phyloP scores from a whole-genome alignment of 169 alveolate species.

The Toxoplasma gondii region DNA sequence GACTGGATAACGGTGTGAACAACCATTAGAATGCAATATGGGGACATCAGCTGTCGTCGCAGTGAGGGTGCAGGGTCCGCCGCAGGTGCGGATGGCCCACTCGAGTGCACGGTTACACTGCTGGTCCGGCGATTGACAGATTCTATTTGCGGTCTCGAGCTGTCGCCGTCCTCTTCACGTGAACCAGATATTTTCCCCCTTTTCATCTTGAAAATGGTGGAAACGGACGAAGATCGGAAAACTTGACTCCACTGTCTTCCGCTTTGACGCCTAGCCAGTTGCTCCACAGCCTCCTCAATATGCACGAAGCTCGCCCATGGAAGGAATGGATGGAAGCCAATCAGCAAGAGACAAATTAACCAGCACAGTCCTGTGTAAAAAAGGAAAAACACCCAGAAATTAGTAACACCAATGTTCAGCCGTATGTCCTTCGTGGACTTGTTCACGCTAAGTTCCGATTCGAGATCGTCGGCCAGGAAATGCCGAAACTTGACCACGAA shows the following conservation, averaged over 20 bases:
- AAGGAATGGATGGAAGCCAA: conserved; percentile 55
- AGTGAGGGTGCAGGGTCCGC: not conserved
- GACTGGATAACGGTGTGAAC: conserved; percentile 53
- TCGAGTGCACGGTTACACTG: not conserved
- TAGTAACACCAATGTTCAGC: not conserved
- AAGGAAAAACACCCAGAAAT: not conserved
- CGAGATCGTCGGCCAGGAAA: not conserved
- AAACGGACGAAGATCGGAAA: not conserved
- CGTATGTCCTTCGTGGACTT: not conserved
- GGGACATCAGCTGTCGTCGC: conserved; percentile 57
- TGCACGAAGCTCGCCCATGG: conserved; percentile 67
- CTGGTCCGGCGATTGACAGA: not conserved
- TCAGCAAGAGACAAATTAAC: conserved; percentile 35
- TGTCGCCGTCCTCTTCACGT: not conserved
- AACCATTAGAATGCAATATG: conserved; percentile 48
- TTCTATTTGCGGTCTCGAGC: not conserved
- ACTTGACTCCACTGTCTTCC: conserved; percentile 13
- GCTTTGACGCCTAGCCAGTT: not conserved
- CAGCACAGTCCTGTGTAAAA: conserved; percentile 41
- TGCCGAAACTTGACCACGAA: not conserved
- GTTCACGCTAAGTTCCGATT: not conserved
- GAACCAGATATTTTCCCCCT: not conserved
- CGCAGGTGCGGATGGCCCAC: not conserved
- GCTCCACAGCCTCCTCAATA: conserved; percentile 41
- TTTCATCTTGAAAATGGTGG: not conserved